Conservation (phyloP, 352 stramenopile species). For the Phytophthora europaea region DNA sequence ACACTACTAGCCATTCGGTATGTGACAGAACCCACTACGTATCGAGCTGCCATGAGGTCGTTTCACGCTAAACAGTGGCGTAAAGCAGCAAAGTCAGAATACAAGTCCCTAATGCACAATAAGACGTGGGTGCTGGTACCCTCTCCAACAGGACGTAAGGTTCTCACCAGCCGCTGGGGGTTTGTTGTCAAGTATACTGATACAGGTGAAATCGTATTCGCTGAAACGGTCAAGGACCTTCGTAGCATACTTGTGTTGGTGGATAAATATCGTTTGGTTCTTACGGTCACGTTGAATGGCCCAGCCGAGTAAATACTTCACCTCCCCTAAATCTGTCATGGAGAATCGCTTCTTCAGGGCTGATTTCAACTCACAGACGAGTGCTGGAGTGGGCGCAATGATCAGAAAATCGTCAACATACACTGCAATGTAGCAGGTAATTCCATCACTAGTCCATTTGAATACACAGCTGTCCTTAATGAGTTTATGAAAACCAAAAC, state of each 20-base stretch:
- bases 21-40: no score
- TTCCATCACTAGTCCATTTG: conserved; percentile 1
- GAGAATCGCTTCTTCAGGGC: conserved; percentile 16
- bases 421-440: conserved; percentile 24
- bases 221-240: conserved; percentile 25
- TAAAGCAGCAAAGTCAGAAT: no score
- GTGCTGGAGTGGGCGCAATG: conserved; percentile 13
- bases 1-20: no score
- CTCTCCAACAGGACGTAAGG: no score
- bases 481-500: conserved; percentile 13
- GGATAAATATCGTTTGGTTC: conserved; percentile 28
- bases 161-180: no score
- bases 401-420: conserved; percentile 24
- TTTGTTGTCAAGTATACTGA: no score
- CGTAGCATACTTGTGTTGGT: conserved; percentile 32
- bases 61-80: no score
- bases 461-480: conserved; percentile 16
- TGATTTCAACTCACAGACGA: conserved; percentile 19
- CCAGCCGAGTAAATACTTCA: conserved; percentile 24
- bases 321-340: conserved; percentile 26
- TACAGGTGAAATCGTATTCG: no score
- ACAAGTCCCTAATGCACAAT: no score
- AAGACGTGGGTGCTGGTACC: no score
- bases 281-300: conserved; percentile 25
- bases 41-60: no score